A percentile compares a stretch with the other conserved stretches of the same genome.
phyloP scores from a whole-genome alignment of 2,329 filamentous ascomycete species.

The Trichoderma sp. region DNA sequence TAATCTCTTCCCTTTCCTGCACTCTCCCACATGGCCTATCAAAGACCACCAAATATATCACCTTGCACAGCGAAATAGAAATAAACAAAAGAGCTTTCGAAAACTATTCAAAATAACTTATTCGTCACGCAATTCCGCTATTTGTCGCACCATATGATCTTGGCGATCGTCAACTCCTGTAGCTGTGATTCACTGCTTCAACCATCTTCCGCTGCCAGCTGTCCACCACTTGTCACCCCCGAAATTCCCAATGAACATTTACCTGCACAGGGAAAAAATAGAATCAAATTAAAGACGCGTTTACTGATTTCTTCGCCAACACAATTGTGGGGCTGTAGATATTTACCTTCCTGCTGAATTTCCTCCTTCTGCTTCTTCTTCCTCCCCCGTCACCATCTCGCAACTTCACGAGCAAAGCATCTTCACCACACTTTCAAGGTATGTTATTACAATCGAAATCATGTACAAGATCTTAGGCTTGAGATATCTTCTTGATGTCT shows the following conservation, averaged over 20 bases:
- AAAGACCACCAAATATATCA: neutral
- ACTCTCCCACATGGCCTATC: neutral
- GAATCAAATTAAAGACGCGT: neutral
- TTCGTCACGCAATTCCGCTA: neutral
- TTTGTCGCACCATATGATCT: neutral
- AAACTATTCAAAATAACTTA: neutral
- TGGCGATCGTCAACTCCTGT: neutral
- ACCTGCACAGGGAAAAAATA: neutral
- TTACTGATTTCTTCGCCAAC: slow-evolving; percentile 2
- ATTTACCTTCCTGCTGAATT: slow-evolving; percentile 2
- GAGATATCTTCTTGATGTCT: neutral
- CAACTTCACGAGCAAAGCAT: neutral
- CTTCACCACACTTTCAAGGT: neutral
- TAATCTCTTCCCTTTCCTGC: neutral
- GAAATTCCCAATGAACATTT: neutral
- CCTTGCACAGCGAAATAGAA: neutral
- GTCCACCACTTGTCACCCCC: slow-evolving; percentile 3
- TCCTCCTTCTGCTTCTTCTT: slow-evolving; percentile 1
- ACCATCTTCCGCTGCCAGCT: neutral
- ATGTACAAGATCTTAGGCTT: neutral
- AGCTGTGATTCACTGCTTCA: neutral
- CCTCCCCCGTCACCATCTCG: neutral
- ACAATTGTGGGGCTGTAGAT: slow-evolving; percentile 7
- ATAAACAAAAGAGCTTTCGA: neutral
- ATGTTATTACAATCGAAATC: neutral